A percentile compares a stretch with the other conserved stretches of the same genome.
phyloP scores from a whole-genome alignment of 192 early-diverging fungal species.

The Coemansia furcata region DNA sequence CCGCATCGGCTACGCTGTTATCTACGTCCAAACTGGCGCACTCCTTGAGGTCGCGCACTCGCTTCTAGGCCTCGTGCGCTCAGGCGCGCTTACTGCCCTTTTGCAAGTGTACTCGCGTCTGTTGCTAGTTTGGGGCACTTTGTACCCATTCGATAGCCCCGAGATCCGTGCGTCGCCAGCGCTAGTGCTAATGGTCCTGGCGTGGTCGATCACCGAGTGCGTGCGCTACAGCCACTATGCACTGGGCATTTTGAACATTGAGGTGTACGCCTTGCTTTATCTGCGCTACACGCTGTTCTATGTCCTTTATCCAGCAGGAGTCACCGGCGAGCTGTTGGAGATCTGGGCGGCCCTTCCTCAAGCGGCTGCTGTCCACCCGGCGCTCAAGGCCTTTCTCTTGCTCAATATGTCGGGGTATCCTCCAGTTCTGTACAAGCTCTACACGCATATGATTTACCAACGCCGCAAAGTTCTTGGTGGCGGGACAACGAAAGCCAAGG shows the following conservation, averaged over 20 bases:
- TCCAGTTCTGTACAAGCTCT: conserved; percentile 79
- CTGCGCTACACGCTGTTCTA: conserved; percentile 92
- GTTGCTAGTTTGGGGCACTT: conserved; percentile 78
- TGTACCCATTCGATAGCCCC: conserved; percentile 66
- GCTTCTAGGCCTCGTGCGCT: conserved; percentile 73
- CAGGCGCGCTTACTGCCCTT: conserved; percentile 73
- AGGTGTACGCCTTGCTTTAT: conserved; percentile 31
- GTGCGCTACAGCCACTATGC: conserved; percentile 92
- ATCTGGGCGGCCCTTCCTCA: conserved; percentile 70
- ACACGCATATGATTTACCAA: conserved; percentile 91
- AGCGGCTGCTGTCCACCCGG: conserved; percentile 51
- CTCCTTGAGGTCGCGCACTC: conserved; percentile 71
- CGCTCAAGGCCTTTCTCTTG: conserved; percentile 61
- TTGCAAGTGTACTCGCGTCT: conserved; percentile 88
- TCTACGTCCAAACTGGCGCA: conserved; percentile 79
- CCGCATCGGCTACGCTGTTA: conserved; percentile 61
- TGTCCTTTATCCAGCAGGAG: conserved; percentile 89
- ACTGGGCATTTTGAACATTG: conserved; percentile 62
- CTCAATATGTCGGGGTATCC: conserved; percentile 64
- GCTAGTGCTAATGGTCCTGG: conserved; percentile 79
- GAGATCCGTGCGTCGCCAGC: conserved; percentile 66
- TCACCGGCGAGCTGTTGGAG: conserved; percentile 77
- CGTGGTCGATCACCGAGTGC: conserved; percentile 91
- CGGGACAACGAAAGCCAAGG: background rate
- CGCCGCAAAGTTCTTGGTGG: conserved; percentile 71